Percentiles rank a stretch among this genome's conserved stretches.
Evolutionary conservation across 208 protist genomes (phyloP).

Genomic region (Acanthamoeba royreba): DNA sequence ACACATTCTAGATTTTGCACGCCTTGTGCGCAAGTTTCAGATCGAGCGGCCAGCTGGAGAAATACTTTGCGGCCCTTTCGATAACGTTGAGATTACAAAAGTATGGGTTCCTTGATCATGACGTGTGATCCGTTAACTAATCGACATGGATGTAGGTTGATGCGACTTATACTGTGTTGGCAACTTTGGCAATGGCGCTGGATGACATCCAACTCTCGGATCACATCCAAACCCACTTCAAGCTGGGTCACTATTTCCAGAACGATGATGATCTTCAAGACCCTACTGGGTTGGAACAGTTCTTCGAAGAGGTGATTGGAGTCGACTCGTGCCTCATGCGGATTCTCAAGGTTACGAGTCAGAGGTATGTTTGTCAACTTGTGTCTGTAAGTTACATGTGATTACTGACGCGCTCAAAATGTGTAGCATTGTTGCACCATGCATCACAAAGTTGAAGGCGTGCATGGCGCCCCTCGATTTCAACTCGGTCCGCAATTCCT

Average conservation of each 20-base stretch:
- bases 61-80: background rate
- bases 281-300: background rate
- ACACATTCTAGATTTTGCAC: background rate
- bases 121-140: too few species aligned
- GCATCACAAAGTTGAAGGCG: background rate
- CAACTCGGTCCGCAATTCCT: background rate
- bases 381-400: background rate
- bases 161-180: background rate
- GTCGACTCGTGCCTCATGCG: background rate
- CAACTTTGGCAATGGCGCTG: background rate
- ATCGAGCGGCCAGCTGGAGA: background rate
- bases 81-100: background rate
- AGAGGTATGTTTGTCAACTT: background rate
- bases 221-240: background rate
- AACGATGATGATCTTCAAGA: background rate
- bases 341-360: slow-evolving; percentile 7
- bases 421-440: background rate
- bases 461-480: background rate
- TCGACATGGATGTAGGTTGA: too few species aligned
- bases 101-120: background rate
- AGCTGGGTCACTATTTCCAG: background rate
- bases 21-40: background rate
- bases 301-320: background rate
- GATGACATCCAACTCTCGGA: background rate
- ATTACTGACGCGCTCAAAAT: background rate